Evolutionary conservation across 805 yeast species (phyloP), one percentile per base, ranked within the genome.

Genomic region (Tetrapisispora nanseiensis): DNA sequence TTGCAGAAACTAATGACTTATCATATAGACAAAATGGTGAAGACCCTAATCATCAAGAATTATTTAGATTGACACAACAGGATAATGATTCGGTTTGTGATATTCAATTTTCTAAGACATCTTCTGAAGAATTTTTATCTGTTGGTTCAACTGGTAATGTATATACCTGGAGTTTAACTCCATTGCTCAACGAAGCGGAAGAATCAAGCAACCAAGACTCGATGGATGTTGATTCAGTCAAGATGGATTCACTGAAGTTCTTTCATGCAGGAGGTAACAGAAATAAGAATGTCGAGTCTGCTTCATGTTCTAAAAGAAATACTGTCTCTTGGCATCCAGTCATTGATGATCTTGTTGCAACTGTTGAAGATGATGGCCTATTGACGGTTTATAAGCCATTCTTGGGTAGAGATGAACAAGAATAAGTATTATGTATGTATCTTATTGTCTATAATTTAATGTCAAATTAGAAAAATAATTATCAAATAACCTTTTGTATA

Each of bases 201-300:
- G 20, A 36, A 7, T 38, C 40, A 16, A 37, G 27, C 10, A 43
- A 36, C 20, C 43, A 36, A 33, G 41, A 36, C 16, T 31, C 57
- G 49, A 38, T 58, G 60, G 43, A 40, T 22, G 31, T 40, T 23
- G 43, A 40, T 29, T 22, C n/a, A 12, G 10, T 24, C 30, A 41
- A 30, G 13, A 21, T 16, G 29, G 55, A 51, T 32, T 60, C 60
- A 40, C 42, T 61, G 40, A 45, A 51, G 16, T 59, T 56, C 34
- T 49, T 52, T 26, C 64, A 58, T 35, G 53, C 59, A 1, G 62
- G 61, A n/a, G 63, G 63, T 10, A 50, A 51, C 24, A 52, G 61
- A 46, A 51, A 11, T 15, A 33, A 20, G 19, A 15, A 19, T 4
- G n/a, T 9, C 59, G 16, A 10, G 10, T 2, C 16, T 12, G 8